Evolutionary conservation across 495 filamentous ascomycete species (phyloP), one percentile per base, ranked within the genome.

Genomic region (Penicillium herquei): DNA sequence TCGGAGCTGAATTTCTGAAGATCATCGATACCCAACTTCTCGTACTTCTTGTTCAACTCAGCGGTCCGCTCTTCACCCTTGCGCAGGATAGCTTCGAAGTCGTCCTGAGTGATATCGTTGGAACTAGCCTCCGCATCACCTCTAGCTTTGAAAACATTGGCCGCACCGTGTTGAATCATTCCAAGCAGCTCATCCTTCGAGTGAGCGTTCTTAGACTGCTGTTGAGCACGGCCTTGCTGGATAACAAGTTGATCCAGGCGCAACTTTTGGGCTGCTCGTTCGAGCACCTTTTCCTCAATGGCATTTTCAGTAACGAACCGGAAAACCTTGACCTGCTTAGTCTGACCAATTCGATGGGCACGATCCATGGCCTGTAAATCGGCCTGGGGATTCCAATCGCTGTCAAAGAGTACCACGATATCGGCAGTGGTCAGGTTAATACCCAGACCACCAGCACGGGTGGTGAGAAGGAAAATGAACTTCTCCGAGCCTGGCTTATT

Each of bases 161-260:
- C 90, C n/a, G 94, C 95, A 45, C 95, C 95, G 59, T 98, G 94
- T 68, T 99, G 95, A 61, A 99, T 99, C 95, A 99, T 98, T 51
- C 82, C 90, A 10, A 99, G 81, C 31, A 99, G 78, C 59, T 99
- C 95, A 51, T 98, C 95, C 68, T 99, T 99, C 43, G 90, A 95
- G 7, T 93, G 88, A 6, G 86, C 84, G 31, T 88, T 88, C 75
- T 95, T 95, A 1, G 87, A 86, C 32, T 90, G 89, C 52, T 91
- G 91, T 70, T 97, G 94, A 37, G 95, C 89, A 61, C 95, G 92
- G 18, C 95, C 95, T 79, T 99, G 95, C 60, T 99, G 95, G 63
- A 99, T 99, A 52, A 99, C 95, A n/a, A 99, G 82, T 71, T 98
- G 94, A 64, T 99, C 95, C 41, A 99, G 83, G 48, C 95, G 92